A percentile compares a stretch with the other conserved stretches of the same genome.
These are phyloP conservation scores for Tetrahymena borealis DNA, from an alignment of 73 alveolate species.

Conservation along the genomic window DNA sequence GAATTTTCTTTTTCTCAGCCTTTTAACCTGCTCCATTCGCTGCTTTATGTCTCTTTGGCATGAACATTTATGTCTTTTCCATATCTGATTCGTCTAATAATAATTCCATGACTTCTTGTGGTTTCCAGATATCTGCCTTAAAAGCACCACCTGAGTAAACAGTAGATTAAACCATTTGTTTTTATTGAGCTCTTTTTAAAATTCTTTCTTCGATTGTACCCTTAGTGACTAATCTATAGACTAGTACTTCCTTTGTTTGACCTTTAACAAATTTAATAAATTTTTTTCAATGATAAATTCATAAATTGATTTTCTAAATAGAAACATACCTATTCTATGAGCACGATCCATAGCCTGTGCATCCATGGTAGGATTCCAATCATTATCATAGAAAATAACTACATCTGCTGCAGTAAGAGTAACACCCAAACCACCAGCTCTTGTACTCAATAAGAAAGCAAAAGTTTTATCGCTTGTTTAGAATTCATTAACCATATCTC, in stretches of 20 bases:
- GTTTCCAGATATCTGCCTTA: slow-evolving; percentile 94
- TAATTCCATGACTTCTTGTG: slow-evolving; percentile 89
- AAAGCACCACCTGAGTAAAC: slow-evolving; percentile 98
- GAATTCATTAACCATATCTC: slow-evolving; percentile 96
- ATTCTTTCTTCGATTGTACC: slow-evolving; percentile 97
- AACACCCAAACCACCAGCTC: slow-evolving; percentile 99
- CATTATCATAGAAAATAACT: slow-evolving; percentile 97
- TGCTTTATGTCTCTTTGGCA: neutral
- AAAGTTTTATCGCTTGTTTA: slow-evolving; percentile 82
- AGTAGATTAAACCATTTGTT: slow-evolving; percentile 93
- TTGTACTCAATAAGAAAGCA: slow-evolving; percentile 89
- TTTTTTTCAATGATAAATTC: neutral
- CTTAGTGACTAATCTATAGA: slow-evolving; percentile 89
- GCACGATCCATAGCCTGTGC: slow-evolving; percentile 99
- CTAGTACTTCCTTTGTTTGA: slow-evolving; percentile 91
- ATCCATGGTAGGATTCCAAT: slow-evolving; percentile 99
- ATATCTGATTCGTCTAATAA: slow-evolving; percentile 74
- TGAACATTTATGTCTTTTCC: slow-evolving; percentile 16
- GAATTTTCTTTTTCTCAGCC: neutral
- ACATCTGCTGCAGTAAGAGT: slow-evolving; percentile 98
- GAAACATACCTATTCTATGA: slow-evolving; percentile 98
- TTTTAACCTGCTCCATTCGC: neutral
- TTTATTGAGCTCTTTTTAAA: slow-evolving; percentile 94
- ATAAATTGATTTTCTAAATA: neutral
- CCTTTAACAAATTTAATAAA: neutral